phyloP scores from a whole-genome alignment of 768 basidiomycete genomes.

The Dioszegia aurantiaca region DNA sequence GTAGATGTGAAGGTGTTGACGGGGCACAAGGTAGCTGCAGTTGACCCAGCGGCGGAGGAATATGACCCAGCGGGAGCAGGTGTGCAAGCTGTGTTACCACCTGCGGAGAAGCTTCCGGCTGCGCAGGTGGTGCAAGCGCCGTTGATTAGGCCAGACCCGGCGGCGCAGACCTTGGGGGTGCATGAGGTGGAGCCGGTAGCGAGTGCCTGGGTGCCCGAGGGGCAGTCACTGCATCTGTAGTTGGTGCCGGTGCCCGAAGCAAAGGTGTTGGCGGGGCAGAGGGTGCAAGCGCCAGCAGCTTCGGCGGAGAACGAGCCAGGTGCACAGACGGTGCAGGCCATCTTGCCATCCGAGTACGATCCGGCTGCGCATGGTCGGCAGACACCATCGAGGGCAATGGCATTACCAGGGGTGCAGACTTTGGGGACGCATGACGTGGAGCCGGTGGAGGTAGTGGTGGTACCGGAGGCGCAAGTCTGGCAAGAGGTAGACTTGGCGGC shows the following conservation, averaged over 20 bases:
- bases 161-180: not conserved
- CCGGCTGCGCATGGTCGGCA: constrained; percentile 1
- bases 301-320: not conserved
- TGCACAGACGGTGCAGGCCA: not conserved
- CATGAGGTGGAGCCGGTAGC: not conserved
- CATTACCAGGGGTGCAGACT: not conserved
- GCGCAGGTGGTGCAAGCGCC: not conserved
- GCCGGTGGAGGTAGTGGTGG: not conserved
- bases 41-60: not conserved
- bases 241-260: not conserved
- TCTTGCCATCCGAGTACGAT: not conserved
- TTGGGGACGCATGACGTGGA: not conserved
- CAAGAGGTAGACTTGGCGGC: not conserved
- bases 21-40: constrained; percentile 2
- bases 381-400: not conserved
- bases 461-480: not conserved
- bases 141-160: not conserved
- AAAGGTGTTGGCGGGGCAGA: constrained; percentile 2
- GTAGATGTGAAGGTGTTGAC: not conserved
- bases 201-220: not conserved
- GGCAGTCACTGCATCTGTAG: not conserved
- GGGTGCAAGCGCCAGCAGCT: not conserved
- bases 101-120: not conserved
- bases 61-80: constrained; percentile 9
- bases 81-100: constrained; percentile 1